These are phyloP conservation scores for Talaromyces atroroseus DNA, from an alignment of 2,329 filamentous ascomycete species.

Conservation along the genomic window DNA sequence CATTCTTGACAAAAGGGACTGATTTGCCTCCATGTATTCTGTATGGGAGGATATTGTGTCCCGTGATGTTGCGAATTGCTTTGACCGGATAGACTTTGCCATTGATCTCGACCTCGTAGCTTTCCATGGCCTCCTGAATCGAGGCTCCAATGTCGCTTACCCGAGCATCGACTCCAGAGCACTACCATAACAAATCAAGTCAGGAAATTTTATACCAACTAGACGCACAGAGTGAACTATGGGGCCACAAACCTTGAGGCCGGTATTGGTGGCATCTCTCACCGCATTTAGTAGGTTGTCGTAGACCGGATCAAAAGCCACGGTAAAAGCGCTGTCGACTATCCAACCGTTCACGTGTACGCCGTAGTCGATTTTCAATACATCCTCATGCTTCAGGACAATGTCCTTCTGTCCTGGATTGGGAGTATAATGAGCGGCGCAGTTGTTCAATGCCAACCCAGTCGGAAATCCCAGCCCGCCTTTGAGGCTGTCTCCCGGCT, in stretches of 20 bases:
- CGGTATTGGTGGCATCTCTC: conserved; percentile 66
- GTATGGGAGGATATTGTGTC: conserved; percentile 52
- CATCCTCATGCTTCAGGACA: conserved; percentile 64
- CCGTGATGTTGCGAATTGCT: conserved; percentile 50
- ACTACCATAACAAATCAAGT: conserved; percentile 22
- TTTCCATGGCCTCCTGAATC: conserved; percentile 59
- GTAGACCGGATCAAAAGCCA: conserved; percentile 69
- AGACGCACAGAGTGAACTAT: background rate
- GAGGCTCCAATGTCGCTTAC: conserved; percentile 52
- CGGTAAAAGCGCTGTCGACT: conserved; percentile 75
- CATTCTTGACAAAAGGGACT: conserved; percentile 51
- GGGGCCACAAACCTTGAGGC: conserved; percentile 35
- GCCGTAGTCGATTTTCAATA: conserved; percentile 78
- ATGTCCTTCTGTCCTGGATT: conserved; percentile 61
- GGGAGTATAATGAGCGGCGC: conserved; percentile 53
- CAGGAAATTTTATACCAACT: conserved; percentile 9
- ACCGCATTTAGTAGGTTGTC: conserved; percentile 70
- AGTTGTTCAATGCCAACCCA: conserved; percentile 50
- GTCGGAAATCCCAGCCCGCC: conserved; percentile 54
- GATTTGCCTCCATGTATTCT: conserved; percentile 54
- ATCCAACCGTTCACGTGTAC: conserved; percentile 76
- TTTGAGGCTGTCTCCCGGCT: conserved; percentile 46
- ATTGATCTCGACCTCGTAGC: conserved; percentile 54
- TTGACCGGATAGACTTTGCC: conserved; percentile 52
- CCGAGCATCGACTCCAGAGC: conserved; percentile 52